Evolutionary conservation across 108 stramenopile genomes (phyloP), one percentile per base, ranked within the genome.

Genomic region (Nannochloropsis oceanica): DNA sequence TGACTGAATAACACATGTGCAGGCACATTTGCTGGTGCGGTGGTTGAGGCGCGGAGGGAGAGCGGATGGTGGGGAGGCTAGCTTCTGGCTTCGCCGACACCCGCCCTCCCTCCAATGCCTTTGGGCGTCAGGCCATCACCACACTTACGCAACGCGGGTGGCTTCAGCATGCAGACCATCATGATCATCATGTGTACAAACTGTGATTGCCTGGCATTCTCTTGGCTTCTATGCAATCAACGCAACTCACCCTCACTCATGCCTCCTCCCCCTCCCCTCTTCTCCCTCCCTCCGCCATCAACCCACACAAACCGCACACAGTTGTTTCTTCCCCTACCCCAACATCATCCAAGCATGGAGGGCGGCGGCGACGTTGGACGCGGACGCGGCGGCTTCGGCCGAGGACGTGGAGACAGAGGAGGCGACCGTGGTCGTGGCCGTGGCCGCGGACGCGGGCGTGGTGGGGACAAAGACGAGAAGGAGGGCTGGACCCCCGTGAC

Each of bases 401-500:
- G 89, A 24, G 86, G 84, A n/a, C 82, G 90, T 43, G 82, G 90
- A 79, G 50, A 85, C 24, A 44, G 91, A 13, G 89, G 91, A 44
- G 88, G 88, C 44, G 94, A 96, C 50, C 94, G 98, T 85, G 95
- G 97, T 43, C 93, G 96, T 79, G 95, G 96, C n/a, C 91, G 92
- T 26, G 93, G 93, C 0, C 93, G 95, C 42, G 93, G 96, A 22
- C 95, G 97, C 84, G 94, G 95, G 25, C 91, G 95, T 79, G 92
- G 93, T 27, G 86, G 90, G 44, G 86, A 82, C 12, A 83, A 85
- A 42, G 93, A 94, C 85, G 90, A 93, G 43, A 97, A 97, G 79
- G 95, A 96, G 92, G 96, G 97, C 85, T 92, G 92, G 92, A 87
- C 95, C 25, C 99, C 99, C 87, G 96, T 99, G 59, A 99, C 99